These are phyloP conservation scores for Nicotiana sylvestris DNA, from an alignment of 257 asterid genomes.

Conservation along the genomic window DNA sequence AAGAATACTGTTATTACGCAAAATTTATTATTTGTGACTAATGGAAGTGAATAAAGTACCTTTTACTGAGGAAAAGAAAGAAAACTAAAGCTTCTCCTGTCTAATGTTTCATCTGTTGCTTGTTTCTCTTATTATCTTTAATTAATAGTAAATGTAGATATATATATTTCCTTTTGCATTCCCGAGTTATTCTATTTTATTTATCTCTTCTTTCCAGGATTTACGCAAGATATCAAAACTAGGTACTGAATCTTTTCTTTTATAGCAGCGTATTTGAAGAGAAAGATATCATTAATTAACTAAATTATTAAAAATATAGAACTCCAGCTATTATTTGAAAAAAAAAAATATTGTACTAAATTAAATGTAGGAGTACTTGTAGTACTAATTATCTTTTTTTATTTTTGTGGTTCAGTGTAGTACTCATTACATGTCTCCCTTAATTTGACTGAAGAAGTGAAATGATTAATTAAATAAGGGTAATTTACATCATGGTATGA, in stretches of 20 bases:
- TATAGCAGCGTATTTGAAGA: not conserved
- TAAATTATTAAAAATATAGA: not conserved
- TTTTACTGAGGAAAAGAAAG: too few relatives aligned
- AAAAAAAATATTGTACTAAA: not conserved
- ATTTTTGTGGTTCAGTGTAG: too few relatives aligned
- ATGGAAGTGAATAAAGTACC: not conserved
- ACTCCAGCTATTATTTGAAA: not conserved
- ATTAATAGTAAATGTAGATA: not conserved
- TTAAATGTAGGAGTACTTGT: not conserved
- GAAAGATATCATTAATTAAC: not conserved
- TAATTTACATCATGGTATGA: not conserved
- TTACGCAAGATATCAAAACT: not conserved
- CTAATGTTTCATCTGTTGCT: not conserved
- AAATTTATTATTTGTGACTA: not conserved
- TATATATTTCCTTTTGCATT: not conserved
- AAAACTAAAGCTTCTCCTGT: too few relatives aligned
- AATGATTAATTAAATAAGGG: not conserved
- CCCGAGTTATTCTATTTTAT: not conserved
- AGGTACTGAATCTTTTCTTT: not conserved
- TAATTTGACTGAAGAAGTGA: not conserved
- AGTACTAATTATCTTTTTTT: not conserved
- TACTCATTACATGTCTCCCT: not conserved
- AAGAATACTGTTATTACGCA: not conserved
- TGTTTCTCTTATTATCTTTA: not conserved
- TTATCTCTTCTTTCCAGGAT: not conserved